These are phyloP conservation scores for Raddia distichophylla DNA, from an alignment of 176 grass and related monocot genomes.

Conservation along the genomic window DNA sequence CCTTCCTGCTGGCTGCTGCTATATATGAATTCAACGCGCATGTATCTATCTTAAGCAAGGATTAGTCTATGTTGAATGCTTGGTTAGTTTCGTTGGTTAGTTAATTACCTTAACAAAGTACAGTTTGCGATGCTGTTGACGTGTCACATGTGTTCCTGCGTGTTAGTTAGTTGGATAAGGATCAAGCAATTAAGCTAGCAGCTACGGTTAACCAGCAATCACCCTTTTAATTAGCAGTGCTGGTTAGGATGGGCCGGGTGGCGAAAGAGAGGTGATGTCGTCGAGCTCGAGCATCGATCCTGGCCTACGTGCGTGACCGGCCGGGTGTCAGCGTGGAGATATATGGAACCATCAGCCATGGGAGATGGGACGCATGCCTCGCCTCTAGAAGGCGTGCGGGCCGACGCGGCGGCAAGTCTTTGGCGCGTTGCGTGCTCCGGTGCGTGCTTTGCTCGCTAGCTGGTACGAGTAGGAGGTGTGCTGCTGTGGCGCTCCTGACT, in stretches of 20 bases:
- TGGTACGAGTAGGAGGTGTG: not conserved
- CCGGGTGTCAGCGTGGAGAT: conserved; percentile 5
- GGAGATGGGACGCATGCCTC: not conserved
- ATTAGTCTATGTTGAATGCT: not conserved
- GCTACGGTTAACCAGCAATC: too few species aligned
- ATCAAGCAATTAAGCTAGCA: too few species aligned
- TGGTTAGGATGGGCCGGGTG: not conserved
- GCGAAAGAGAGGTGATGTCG: conserved; percentile 7
- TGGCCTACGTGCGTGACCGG: not conserved
- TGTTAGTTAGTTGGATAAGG: too few species aligned
- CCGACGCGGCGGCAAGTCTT: conserved; percentile 2
- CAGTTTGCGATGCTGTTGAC: too few species aligned
- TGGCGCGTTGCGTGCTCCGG: not conserved
- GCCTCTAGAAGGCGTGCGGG: conserved; percentile 36
- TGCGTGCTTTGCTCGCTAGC: too few species aligned
- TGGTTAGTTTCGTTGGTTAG: too few species aligned
- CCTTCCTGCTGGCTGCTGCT: not conserved
- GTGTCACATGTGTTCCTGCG: too few species aligned
- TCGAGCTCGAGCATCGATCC: not conserved
- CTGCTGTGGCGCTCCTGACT: not conserved
- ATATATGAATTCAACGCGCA: conserved; percentile 4
- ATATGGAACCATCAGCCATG: not conserved
- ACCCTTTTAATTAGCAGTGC: too few species aligned
- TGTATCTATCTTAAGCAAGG: conserved; percentile 14
- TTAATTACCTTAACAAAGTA: too few species aligned